Base-by-base conservation (phyloP, 148 eudicot genomes). In the Silene conica region DNA sequence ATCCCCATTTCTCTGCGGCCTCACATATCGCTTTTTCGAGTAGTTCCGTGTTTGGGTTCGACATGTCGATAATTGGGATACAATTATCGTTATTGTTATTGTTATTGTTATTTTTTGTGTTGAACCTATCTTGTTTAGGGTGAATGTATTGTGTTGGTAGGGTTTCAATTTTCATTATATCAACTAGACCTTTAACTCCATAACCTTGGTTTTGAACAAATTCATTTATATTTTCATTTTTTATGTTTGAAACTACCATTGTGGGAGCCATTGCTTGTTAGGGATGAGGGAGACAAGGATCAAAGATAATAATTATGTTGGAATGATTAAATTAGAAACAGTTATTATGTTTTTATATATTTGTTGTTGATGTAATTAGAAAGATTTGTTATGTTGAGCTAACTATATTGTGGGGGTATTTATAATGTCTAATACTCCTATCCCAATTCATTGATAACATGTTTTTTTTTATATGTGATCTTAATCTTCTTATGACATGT, bases 51-150 rank as follows among this genome's bases (percentile, higher is more conserved):
- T 75, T 72, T 23, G 57, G 73, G 48, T 74, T 70, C 21, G 85
- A 79, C 71, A 80, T 74, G 62, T 86, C 89, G 31, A 86, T 78
- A 46, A 78, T 14, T 4, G 89, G 87, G 14, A 84, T 80, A 6
- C 19, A 19, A 67, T 16, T 65, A 16, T 64, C 74, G n/a, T 76
- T 79, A 22, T 73, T 48, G 43, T 73, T 41, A 25, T 13, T 34
- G 7, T 11, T 20, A 63, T 22, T 50, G 23, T 3, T 55, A 8
- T 77, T 58, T 58, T 18, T 21, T 25, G 26, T 61, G 20, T n/a
- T 26, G 9, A 71, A 34, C 31, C 84, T 58, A 48, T 82, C 81
- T 56, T 81, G 76, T 6, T 41, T 11, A 8, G 84, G 84, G 69
- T 84, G 84, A 46, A 81, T 72, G 41, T 71, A 84, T 22, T 64